Percentiles rank a stretch among this genome's conserved stretches.
Evolutionary conservation across 164 flowering plant species (phyloP).

Genomic region (Vitis vinifera): ASM3070453v1 NC_081805.1:27416001-27416500

Average conservation of each 20-base stretch:
- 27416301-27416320: background rate
- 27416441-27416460: no score
- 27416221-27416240: slow-evolving; percentile 49
- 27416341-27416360: no score
- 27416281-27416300: background rate
- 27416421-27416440: no score
- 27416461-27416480: no score
- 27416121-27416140: slow-evolving; percentile 24
- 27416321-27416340: no score
- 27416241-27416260: background rate
- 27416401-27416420: no score
- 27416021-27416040: slow-evolving; percentile 23
- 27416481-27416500: no score
- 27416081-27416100: slow-evolving; percentile 25
- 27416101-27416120: slow-evolving; percentile 23
- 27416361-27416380: no score
- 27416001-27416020: slow-evolving; percentile 42
- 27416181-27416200: slow-evolving; percentile 67
- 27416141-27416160: slow-evolving; percentile 8
- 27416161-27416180: slow-evolving; percentile 28
- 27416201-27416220: slow-evolving; percentile 73
- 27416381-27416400: no score
- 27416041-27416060: slow-evolving; percentile 21
- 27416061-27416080: slow-evolving; percentile 24
- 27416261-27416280: background rate